phyloP scores from a whole-genome alignment of 768 basidiomycete genomes.

The Leccinum boreale region DNA sequence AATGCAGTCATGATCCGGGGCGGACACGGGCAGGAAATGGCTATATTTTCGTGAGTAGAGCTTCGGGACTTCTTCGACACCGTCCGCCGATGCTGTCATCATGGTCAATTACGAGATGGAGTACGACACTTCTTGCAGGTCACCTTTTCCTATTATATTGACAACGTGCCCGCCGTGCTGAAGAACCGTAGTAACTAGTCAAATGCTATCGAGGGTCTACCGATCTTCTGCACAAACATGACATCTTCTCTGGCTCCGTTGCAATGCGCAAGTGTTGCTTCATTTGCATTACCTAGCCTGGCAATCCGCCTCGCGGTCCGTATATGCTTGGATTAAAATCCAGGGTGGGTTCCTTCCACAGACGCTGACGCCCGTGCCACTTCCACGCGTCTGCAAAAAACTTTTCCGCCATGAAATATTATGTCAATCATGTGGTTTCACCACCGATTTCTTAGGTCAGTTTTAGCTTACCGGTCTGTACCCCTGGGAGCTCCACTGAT shows the following conservation, averaged over 20 bases:
- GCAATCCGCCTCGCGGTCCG: neutral
- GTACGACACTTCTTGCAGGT: neutral
- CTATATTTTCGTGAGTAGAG: neutral
- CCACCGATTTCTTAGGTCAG: neutral
- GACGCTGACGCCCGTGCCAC: neutral
- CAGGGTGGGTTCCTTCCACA: neutral
- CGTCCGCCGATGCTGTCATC: too few relatives aligned
- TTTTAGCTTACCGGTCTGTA: neutral
- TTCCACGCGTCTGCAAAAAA: too few relatives aligned
- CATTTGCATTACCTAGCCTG: neutral
- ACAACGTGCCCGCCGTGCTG: neutral
- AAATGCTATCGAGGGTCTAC: neutral
- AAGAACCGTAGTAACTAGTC: neutral
- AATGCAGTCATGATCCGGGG: neutral
- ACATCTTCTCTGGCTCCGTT: neutral
- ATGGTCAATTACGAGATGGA: neutral
- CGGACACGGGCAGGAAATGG: neutral
- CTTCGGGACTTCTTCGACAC: neutral
- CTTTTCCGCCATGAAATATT: neutral
- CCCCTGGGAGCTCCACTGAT: too few relatives aligned
- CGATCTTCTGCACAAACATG: neutral
- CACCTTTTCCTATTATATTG: neutral
- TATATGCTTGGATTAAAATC: neutral
- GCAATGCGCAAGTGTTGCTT: neutral
- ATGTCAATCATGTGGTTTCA: neutral